Conservation (phyloP, 805 yeast species). For the Groenewaldozyma salmanticensis region DNA sequence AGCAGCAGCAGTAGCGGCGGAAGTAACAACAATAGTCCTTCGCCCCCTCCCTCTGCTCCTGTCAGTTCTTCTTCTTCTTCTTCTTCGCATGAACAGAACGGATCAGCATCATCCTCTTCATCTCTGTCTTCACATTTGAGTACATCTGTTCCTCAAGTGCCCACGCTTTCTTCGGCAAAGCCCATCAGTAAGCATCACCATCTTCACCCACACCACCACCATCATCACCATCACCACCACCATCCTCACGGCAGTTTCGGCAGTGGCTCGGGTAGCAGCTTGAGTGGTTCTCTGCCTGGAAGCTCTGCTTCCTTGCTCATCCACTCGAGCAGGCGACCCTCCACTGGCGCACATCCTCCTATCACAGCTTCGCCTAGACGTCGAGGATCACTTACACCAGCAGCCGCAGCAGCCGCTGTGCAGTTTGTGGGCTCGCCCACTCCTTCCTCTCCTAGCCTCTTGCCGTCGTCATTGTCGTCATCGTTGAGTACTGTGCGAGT, state of each 20-base stretch:
- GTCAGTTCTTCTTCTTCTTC: too few relatives aligned
- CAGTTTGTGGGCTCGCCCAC: not conserved
- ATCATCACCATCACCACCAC: conserved; percentile 4
- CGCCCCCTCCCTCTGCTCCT: not conserved
- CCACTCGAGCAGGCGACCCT: conserved; percentile 1
- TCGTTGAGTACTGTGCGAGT: too few relatives aligned
- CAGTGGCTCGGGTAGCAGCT: too few relatives aligned
- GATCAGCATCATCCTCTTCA: not conserved
- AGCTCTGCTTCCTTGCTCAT: not conserved
- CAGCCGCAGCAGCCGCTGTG: not conserved
- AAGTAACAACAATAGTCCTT: not conserved
- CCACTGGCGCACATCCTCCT: conserved; percentile 8
- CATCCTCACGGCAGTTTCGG: not conserved
- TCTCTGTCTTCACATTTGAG: not conserved
- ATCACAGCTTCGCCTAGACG: conserved; percentile 13
- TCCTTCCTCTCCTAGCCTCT: not conserved
- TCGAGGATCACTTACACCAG: conserved; percentile 11
- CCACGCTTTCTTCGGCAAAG: not conserved
- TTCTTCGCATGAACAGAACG: too few relatives aligned
- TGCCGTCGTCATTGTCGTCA: not conserved
- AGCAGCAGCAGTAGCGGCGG: not conserved
- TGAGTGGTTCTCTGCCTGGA: too few relatives aligned
- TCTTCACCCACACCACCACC: conserved; percentile 2
- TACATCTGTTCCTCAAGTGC: not conserved
- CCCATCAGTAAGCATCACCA: conserved; percentile 1